phyloP scores from a whole-genome alignment of 2,329 filamentous ascomycete genomes.

The Penicillium glabrum region DNA sequence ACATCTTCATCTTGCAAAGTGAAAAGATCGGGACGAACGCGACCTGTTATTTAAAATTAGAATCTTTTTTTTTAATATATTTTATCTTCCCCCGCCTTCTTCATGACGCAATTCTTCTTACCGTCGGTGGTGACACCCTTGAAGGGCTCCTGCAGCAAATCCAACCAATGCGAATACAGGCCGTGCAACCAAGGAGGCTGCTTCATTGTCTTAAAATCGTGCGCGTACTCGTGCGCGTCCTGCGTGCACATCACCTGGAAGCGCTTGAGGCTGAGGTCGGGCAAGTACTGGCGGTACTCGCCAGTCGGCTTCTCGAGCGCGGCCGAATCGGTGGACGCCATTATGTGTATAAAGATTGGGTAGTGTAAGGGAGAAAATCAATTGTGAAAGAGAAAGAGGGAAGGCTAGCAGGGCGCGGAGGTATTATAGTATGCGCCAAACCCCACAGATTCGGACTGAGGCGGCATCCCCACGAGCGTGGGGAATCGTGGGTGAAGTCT shows the following conservation, averaged over 20 bases:
- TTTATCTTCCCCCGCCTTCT: not conserved
- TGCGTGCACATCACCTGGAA: conserved; percentile 65
- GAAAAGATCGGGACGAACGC: conserved; percentile 56
- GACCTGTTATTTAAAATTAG: conserved; percentile 38
- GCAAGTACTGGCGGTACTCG: conserved; percentile 60
- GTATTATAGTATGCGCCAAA: conserved; percentile 16
- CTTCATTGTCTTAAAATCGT: conserved; percentile 58
- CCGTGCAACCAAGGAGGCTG: conserved; percentile 67
- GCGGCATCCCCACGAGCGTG: conserved; percentile 18
- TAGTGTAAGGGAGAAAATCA: not conserved
- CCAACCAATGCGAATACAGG: conserved; percentile 60
- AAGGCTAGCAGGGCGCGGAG: not conserved
- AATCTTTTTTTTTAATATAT: not conserved
- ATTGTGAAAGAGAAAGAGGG: not conserved
- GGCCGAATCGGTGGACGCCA: not conserved
- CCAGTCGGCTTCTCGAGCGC: conserved; percentile 27
- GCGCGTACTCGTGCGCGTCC: conserved; percentile 62
- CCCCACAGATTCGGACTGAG: conserved; percentile 15
- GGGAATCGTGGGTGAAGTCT: conserved; percentile 20
- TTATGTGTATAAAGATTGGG: not conserved
- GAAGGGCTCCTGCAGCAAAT: conserved; percentile 63
- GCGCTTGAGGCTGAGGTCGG: conserved; percentile 60
- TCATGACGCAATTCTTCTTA: conserved; percentile 25
- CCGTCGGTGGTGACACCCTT: conserved; percentile 70
- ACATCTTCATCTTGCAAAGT: conserved; percentile 63